These are phyloP conservation scores for Otatea glauca DNA, from an alignment of 176 grass and related monocot species.

Conservation along the genomic window DNA sequence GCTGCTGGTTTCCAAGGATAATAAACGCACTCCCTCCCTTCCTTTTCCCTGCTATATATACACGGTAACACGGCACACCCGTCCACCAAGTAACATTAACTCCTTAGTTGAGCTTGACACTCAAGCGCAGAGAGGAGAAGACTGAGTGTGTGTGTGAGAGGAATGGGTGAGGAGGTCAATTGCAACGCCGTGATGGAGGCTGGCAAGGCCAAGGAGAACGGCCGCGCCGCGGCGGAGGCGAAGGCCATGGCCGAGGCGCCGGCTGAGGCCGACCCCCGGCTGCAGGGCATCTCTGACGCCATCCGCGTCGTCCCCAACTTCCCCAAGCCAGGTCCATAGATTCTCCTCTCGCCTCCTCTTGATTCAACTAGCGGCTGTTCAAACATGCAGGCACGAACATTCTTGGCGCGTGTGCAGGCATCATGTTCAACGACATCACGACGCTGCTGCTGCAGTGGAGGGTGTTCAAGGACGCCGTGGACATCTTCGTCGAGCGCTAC, in stretches of 20 bases:
- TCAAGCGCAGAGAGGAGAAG: neutral
- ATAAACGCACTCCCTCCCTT: neutral
- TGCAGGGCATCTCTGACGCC: constrained; percentile 76
- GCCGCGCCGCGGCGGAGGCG: neutral
- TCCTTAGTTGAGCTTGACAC: constrained; percentile 18
- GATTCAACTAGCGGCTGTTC: too few species aligned
- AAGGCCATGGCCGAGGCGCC: neutral
- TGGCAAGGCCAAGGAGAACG: too few species aligned
- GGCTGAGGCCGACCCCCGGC: constrained; percentile 52
- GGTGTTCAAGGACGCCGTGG: constrained; percentile 86
- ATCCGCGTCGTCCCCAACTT: constrained; percentile 96
- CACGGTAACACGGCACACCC: constrained; percentile 25
- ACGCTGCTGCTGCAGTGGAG: constrained; percentile 75
- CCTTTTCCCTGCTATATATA: constrained; percentile 46
- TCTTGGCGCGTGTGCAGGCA: constrained; percentile 51
- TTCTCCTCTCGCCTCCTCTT: neutral
- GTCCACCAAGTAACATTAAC: constrained; percentile 46
- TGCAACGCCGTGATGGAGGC: constrained; percentile 50
- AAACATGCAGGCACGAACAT: neutral
- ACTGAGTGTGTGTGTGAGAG: neutral
- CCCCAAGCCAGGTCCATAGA: constrained; percentile 69
- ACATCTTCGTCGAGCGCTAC: constrained; percentile 94
- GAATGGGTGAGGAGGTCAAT: constrained; percentile 58
- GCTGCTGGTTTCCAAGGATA: constrained; percentile 27
- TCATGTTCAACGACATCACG: constrained; percentile 99